Conservation (phyloP, 352 stramenopile species). For the Phytophthora foliorum region DNA sequence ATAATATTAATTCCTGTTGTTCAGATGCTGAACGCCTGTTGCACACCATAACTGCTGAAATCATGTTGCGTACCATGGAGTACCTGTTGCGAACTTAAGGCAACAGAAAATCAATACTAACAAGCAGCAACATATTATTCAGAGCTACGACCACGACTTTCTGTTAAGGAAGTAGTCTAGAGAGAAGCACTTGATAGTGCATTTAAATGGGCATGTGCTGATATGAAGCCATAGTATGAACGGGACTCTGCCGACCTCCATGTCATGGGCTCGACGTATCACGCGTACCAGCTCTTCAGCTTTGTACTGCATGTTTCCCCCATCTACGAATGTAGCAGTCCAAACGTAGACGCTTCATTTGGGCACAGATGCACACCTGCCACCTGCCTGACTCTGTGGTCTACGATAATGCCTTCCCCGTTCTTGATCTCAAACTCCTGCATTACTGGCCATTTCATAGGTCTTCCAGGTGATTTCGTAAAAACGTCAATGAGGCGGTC, state of each 20-base stretch:
- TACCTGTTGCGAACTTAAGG: neutral
- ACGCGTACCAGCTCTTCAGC: conserved; percentile 10
- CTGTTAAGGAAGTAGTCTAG: no score
- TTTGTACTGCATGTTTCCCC: conserved; percentile 2
- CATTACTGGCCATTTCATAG: conserved; percentile 12
- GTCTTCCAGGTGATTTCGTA: neutral
- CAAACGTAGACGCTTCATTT: conserved; percentile 5
- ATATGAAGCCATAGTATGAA: no score
- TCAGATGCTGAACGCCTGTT: no score
- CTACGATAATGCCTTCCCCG: neutral
- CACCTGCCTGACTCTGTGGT: conserved; percentile 5
- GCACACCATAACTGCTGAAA: no score
- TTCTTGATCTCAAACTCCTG: conserved; percentile 4
- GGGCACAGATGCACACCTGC: conserved; percentile 5
- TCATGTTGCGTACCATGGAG: neutral
- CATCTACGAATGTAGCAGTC: conserved; percentile 1
- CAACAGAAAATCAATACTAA: neutral
- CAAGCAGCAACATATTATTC: neutral
- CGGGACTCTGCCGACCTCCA: no score
- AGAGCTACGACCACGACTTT: no score
- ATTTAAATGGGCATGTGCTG: no score
- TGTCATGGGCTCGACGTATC: conserved; percentile 1
- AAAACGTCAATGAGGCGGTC: conserved; percentile 6
- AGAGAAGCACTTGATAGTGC: no score
- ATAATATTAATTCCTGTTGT: no score